A percentile compares a stretch with the other conserved stretches of the same genome.
Conservation (phyloP, 2,329 filamentous ascomycete genomes). For the Xylariaceae sp. region DNA sequence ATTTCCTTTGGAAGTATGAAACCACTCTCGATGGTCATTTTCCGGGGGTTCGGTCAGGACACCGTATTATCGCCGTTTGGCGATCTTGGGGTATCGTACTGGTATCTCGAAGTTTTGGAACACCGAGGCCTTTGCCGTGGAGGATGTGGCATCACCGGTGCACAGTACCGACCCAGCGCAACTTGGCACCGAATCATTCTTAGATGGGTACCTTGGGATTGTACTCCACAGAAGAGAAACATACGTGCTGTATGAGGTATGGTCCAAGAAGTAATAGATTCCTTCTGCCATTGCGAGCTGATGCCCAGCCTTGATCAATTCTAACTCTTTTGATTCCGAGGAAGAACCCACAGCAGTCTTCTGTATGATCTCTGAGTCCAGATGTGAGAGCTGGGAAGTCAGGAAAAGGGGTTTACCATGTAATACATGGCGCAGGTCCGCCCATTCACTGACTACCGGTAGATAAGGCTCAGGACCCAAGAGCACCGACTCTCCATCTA, state of each 20-base stretch:
- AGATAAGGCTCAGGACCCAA: neutral
- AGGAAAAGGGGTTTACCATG: neutral
- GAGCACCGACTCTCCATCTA: neutral
- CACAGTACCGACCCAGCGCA: too few relatives aligned
- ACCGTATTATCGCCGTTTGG: neutral
- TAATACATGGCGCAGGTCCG: neutral
- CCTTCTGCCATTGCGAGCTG: neutral
- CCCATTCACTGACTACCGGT: neutral
- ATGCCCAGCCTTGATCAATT: neutral
- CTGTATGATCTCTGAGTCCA: too few relatives aligned
- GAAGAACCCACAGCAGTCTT: neutral
- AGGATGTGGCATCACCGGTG: neutral
- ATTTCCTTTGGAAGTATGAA: neutral
- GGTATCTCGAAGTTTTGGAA: neutral
- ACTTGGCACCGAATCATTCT: neutral
- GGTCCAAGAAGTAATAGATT: neutral
- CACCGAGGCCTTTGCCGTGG: neutral
- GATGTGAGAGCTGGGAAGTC: neutral
- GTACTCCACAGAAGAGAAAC: neutral
- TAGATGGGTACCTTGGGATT: neutral
- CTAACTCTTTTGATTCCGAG: neutral
- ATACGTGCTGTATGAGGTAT: neutral
- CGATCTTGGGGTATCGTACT: neutral
- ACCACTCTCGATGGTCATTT: neutral
- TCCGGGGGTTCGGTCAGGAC: neutral